These are phyloP conservation scores for Xylaria sp. DNA, from an alignment of 2,329 filamentous ascomycete genomes.

Conservation along the genomic window DNA sequence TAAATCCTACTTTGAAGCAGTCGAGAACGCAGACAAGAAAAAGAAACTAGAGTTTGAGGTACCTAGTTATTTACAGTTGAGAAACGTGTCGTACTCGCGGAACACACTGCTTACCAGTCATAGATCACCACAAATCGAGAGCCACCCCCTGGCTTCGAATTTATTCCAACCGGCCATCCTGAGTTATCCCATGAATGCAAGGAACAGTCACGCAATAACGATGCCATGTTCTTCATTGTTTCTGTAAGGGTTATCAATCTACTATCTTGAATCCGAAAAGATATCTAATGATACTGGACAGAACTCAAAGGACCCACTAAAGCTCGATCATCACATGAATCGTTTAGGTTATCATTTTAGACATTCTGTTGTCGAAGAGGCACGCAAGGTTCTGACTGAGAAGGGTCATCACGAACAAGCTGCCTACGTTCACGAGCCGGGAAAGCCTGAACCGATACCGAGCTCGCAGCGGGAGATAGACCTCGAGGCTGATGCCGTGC, in stretches of 20 bases:
- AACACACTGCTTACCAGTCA: constrained; percentile 31
- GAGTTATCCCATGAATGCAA: constrained; percentile 66
- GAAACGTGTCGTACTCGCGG: neutral
- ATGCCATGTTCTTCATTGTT: constrained; percentile 70
- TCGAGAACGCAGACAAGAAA: constrained; percentile 68
- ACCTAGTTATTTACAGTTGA: constrained; percentile 34
- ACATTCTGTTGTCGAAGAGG: constrained; percentile 63
- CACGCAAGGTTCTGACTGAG: constrained; percentile 40
- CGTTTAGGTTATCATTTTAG: constrained; percentile 67
- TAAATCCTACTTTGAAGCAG: constrained; percentile 67
- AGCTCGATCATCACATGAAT: constrained; percentile 59
- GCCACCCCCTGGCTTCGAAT: constrained; percentile 66
- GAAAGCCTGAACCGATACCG: constrained; percentile 63
- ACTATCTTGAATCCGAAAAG: constrained; percentile 22
- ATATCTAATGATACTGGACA: constrained; percentile 32
- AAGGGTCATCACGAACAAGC: constrained; percentile 38
- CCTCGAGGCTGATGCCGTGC: constrained; percentile 64
- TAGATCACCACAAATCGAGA: constrained; percentile 58
- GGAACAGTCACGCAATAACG: constrained; percentile 66
- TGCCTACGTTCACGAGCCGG: constrained; percentile 34
- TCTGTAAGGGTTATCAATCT: constrained; percentile 53
- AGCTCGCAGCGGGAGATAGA: constrained; percentile 65
- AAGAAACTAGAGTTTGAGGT: constrained; percentile 69
- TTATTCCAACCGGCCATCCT: constrained; percentile 67
- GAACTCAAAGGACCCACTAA: constrained; percentile 44